phyloP scores from a whole-genome alignment of 2,329 filamentous ascomycete genomes.

The Cytospora mali region DNA sequence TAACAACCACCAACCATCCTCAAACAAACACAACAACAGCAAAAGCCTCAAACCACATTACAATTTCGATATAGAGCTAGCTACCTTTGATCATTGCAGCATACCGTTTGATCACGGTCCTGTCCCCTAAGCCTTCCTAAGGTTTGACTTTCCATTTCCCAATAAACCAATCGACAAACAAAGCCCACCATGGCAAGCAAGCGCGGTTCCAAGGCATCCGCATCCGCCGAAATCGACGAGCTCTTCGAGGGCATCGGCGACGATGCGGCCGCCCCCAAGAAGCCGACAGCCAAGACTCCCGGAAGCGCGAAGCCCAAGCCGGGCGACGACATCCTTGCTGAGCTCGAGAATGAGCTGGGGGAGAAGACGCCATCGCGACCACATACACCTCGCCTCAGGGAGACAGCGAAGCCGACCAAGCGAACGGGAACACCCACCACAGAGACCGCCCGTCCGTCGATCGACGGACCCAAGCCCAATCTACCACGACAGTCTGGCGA shows the following conservation, averaged over 20 bases:
- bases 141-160: not conserved
- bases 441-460: constrained; percentile 58
- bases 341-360: constrained; percentile 78
- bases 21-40: not conserved
- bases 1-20: not conserved
- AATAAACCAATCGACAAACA: not conserved
- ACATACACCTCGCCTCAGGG: constrained; percentile 76
- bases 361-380: constrained; percentile 74
- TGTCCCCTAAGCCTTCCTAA: not conserved
- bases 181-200: constrained; percentile 57
- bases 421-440: constrained; percentile 53
- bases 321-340: constrained; percentile 77
- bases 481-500: constrained; percentile 73
- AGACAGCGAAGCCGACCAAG: constrained; percentile 53
- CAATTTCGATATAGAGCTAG: not conserved
- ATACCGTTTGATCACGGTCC: not conserved
- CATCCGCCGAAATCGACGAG: constrained; percentile 66
- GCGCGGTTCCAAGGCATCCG: constrained; percentile 57
- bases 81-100: not conserved
- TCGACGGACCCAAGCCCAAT: constrained; percentile 58
- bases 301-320: constrained; percentile 53
- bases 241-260: constrained; percentile 64
- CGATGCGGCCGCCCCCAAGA: constrained; percentile 54
- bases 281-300: constrained; percentile 45
- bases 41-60: not conserved